phyloP scores from a whole-genome alignment of 441 rosid genomes.

The Melastoma candidum region DNA sequence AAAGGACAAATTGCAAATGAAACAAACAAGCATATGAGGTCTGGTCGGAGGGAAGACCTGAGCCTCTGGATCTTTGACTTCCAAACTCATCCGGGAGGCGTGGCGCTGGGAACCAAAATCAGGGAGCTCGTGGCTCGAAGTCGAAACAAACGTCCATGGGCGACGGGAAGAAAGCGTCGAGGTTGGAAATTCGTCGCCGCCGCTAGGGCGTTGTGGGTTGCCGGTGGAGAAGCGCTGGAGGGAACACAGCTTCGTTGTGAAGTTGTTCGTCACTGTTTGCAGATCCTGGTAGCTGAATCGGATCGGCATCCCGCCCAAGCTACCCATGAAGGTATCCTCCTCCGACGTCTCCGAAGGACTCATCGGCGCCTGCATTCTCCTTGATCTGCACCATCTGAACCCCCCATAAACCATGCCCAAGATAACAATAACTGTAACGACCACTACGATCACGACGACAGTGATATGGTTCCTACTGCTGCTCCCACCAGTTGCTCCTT shows the following conservation, averaged over 20 bases:
- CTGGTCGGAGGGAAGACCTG: no score
- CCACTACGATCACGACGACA: constrained; percentile 37
- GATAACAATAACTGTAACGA: constrained; percentile 40
- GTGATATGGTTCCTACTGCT: constrained; percentile 26
- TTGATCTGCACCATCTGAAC: constrained; percentile 31
- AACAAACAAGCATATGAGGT: no score
- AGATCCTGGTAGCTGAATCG: constrained; percentile 75
- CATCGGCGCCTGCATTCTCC: constrained; percentile 28
- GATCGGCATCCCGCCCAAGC: constrained; percentile 73
- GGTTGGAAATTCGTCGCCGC: no score
- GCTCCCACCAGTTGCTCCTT: constrained; percentile 10
- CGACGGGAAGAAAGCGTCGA: no score
- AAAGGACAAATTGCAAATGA: no score
- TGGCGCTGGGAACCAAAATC: no score
- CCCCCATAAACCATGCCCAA: constrained; percentile 42
- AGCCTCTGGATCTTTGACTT: no score
- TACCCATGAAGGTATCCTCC: constrained; percentile 74
- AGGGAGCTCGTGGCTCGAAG: no score
- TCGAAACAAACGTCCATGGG: no score
- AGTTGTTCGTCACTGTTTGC: constrained; percentile 66
- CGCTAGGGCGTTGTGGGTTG: no score
- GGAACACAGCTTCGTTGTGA: constrained; percentile 49
- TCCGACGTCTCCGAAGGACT: constrained; percentile 72
- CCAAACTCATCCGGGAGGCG: no score
- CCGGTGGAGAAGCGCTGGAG: no score